phyloP scores from a whole-genome alignment of 2,329 filamentous ascomycete species.

The Metarhizium sp. region DNA sequence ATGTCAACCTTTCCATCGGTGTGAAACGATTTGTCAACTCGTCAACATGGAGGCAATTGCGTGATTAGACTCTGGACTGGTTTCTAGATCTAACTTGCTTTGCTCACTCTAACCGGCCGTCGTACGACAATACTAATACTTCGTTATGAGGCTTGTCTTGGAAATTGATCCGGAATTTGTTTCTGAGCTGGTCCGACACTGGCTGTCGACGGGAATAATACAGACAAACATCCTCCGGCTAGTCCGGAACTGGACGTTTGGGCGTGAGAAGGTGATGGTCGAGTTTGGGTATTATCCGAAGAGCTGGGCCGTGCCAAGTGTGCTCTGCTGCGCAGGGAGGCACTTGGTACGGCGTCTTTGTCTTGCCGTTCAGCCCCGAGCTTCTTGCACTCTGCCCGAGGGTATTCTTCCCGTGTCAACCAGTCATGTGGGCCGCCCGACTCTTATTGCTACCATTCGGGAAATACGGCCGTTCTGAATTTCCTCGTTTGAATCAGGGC shows the following conservation, averaged over 20 bases:
- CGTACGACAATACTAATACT: conserved; percentile 8
- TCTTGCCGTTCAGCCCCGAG: conserved; percentile 5
- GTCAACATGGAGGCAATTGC: background rate
- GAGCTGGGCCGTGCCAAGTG: conserved; percentile 17
- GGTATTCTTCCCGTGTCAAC: background rate
- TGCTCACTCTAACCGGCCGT: conserved; percentile 17
- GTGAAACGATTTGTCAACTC: conserved; percentile 15
- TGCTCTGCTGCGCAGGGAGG: conserved; percentile 22
- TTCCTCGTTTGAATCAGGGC: background rate
- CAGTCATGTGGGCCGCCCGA: background rate
- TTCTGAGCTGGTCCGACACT: conserved; percentile 27
- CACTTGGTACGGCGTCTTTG: background rate
- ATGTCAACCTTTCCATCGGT: conserved; percentile 17
- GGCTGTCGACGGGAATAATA: conserved; percentile 32
- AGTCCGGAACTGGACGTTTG: background rate
- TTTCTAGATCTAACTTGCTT: conserved; percentile 11
- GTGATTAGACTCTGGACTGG: conserved; percentile 16
- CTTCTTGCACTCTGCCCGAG: background rate
- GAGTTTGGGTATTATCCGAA: conserved; percentile 16
- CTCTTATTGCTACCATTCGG: background rate
- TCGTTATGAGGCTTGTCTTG: conserved; percentile 25
- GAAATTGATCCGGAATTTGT: conserved; percentile 29
- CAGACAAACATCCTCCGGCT: conserved; percentile 10
- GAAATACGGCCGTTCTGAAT: too few relatives aligned
- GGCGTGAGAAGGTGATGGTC: conserved; percentile 18